A percentile compares a stretch with the other conserved stretches of the same genome.
Conservation (phyloP, 179 eudicot species). For the Actinidia arguta region DNA sequence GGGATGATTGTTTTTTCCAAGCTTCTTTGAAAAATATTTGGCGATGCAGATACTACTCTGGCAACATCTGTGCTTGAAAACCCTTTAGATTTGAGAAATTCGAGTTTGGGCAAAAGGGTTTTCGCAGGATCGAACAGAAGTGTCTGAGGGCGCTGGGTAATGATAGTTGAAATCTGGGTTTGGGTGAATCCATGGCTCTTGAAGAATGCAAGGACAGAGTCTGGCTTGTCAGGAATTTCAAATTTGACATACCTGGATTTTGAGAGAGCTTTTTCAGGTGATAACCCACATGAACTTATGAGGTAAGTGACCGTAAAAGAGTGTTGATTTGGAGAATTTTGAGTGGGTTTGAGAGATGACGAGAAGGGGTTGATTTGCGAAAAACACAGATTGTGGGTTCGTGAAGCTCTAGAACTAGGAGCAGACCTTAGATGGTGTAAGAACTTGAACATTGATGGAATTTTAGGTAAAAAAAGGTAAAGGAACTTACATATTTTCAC, state of each 20-base stretch:
- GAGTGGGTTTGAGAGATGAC: background rate
- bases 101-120: too few relatives aligned
- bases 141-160: conserved; percentile 3
- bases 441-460: too few relatives aligned
- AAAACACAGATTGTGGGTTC: too few relatives aligned
- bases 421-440: too few relatives aligned
- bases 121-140: conserved; percentile 23
- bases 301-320: conserved; percentile 30
- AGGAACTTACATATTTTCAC: too few relatives aligned
- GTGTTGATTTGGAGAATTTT: background rate
- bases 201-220: conserved; percentile 25
- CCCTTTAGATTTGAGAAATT: conserved; percentile 28
- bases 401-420: too few relatives aligned
- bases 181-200: conserved; percentile 31
- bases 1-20: too few relatives aligned
- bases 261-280: conserved; percentile 28
- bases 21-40: conserved; percentile 2
- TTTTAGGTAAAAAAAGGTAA: too few relatives aligned
- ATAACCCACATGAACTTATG: conserved; percentile 38
- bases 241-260: conserved; percentile 23
- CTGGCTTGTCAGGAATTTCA: conserved; percentile 21
- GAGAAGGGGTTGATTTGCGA: too few relatives aligned
- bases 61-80: conserved; percentile 10
- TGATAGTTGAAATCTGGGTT: conserved; percentile 22
- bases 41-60: background rate